Evolutionary conservation across 169 alveolate species (phyloP), one percentile per base, ranked within the genome.

Genomic region (Plasmodium relictum): DNA sequence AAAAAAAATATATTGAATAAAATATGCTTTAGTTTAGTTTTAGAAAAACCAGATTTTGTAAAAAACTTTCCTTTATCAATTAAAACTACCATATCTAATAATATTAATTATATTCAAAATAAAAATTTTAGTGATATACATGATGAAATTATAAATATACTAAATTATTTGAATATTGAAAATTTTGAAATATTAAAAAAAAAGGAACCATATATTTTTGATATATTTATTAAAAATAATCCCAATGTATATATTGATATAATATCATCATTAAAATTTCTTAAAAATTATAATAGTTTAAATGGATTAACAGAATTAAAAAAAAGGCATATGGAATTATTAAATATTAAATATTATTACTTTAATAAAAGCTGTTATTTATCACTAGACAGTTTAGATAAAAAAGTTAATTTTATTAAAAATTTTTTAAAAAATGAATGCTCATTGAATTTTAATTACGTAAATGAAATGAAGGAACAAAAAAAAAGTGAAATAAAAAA

Each of bases 161-260:
- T 80, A 42, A 66, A 37, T 24, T 22, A 50, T 70, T 70, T 80
- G 26, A 70, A 59, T 66, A 52, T 80, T 41, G 68, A 61, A 41
- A 59, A 71, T 16, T 80, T 66, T 37, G 90, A 80, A 66, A 68
- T 80, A 9, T 24, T 80, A 22, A 80, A 80, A 61, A 24, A 44
- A 66, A 66, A 80, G 66, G 52, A 80, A 26, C 90, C 90, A 2
- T 80, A 80, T 26, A 41, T 68, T 26, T 80, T 80, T 68, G 90
- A 80, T 61, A 20, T 80, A 66, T 80, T n/a, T 58, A 80, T 80
- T 14, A 42, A 62, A 24, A 54, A 42, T 8, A 42, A 66, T 41
- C 16, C n/a, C n/a, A 68, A 56, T n/a, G 59, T 80, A 7, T 80
- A 31, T 80, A 41, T 80, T 6, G 90, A 66, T 22, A 62, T 76